A percentile compares a stretch with the other conserved stretches of the same genome.
Conservation (phyloP, 1,284 basidiomycete species). For the Ganoderma boninense region DNA sequence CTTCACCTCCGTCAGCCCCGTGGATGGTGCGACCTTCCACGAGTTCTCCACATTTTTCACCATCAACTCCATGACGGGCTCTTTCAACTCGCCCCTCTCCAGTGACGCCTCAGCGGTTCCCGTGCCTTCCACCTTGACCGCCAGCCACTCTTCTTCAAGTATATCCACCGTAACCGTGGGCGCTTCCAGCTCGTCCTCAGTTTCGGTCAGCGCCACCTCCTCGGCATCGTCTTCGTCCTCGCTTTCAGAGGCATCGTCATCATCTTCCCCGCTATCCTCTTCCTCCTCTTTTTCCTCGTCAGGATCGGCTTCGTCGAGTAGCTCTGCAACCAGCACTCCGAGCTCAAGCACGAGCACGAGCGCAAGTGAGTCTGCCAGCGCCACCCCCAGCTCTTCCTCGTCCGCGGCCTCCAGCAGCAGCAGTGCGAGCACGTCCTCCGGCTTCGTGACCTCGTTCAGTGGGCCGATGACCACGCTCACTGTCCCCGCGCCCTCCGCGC, state of each 20-base stretch:
- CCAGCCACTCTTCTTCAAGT: conserved; percentile 30
- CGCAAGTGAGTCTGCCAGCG: not conserved
- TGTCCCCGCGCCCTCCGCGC: not conserved
- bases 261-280: conserved; percentile 5
- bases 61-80: conserved; percentile 66
- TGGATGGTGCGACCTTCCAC: conserved; percentile 49
- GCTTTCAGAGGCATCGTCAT: not conserved
- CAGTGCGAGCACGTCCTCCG: conserved; percentile 2
- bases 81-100: conserved; percentile 55
- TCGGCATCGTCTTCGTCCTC: conserved; percentile 15
- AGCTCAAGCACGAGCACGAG: not conserved
- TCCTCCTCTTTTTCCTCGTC: not conserved
- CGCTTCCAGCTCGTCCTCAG: not conserved
- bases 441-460: not conserved
- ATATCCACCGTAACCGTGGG: conserved; percentile 24
- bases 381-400: not conserved
- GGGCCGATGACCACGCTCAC: conserved; percentile 11
- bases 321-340: not conserved
- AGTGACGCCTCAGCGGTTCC: conserved; percentile 57
- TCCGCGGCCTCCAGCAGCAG: not conserved
- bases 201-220: conserved; percentile 12
- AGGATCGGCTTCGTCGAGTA: not conserved
- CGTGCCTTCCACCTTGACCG: conserved; percentile 49
- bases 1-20: conserved; percentile 54
- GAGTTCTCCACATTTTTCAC: conserved; percentile 65